These are phyloP conservation scores for Nannizzia gypsea DNA, from an alignment of 2,329 filamentous ascomycete species.

Conservation along the genomic window DNA sequence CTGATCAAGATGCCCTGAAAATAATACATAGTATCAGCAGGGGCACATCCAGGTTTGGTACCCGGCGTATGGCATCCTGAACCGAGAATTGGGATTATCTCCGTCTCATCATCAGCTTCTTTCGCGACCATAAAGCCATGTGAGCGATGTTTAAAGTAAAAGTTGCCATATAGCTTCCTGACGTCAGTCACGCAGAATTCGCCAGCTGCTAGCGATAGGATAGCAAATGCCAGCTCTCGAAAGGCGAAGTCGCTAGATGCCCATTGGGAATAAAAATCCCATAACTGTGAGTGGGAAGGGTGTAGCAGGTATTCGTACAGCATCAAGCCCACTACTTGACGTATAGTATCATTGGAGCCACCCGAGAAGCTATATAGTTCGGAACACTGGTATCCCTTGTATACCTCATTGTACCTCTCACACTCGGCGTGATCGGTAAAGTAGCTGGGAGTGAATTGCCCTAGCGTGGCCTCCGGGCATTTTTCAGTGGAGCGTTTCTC, in stretches of 20 bases:
- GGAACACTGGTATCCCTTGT: not conserved
- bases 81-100: not conserved
- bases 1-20: not conserved
- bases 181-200: not conserved
- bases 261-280: not conserved
- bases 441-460: not conserved
- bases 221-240: not conserved
- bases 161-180: not conserved
- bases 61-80: not conserved
- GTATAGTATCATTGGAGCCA: not conserved
- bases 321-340: not conserved
- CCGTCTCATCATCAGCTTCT: not conserved
- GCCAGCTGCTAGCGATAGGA: slow-evolving; percentile 3
- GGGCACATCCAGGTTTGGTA: not conserved
- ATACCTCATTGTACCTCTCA: not conserved
- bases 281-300: not conserved
- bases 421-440: not conserved
- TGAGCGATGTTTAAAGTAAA: not conserved
- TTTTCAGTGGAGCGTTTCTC: not conserved
- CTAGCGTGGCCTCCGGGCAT: not conserved
- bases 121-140: not conserved
- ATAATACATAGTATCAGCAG: not conserved
- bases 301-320: not conserved
- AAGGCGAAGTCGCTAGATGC: slow-evolving; percentile 1
- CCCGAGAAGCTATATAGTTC: no score